phyloP scores from a whole-genome alignment of 2,329 filamentous ascomycete genomes.

The Ceratocystis harringtonii region DNA sequence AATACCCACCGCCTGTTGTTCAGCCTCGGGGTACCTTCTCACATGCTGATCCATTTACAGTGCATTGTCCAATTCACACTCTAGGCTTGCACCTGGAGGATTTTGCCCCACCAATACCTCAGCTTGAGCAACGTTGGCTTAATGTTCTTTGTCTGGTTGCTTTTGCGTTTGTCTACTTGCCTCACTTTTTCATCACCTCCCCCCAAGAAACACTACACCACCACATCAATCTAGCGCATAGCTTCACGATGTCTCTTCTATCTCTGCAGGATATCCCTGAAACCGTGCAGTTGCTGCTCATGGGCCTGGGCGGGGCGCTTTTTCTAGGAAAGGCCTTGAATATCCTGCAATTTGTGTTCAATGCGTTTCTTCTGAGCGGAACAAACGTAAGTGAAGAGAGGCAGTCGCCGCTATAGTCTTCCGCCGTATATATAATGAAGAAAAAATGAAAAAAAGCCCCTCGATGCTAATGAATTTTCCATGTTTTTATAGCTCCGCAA shows the following conservation, averaged over 20 bases:
- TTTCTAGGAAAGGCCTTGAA: conserved; percentile 41
- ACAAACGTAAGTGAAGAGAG: conserved; percentile 37
- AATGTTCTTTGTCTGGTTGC: background rate
- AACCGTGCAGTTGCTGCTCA: conserved; percentile 31
- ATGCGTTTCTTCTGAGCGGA: conserved; percentile 52
- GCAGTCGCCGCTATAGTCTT: background rate
- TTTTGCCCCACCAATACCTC: conserved; percentile 7
- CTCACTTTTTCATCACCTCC: background rate
- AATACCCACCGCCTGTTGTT: background rate
- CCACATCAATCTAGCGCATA: background rate
- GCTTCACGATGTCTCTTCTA: background rate
- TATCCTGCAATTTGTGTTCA: conserved; percentile 47
- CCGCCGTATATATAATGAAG: background rate
- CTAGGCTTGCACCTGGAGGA: background rate
- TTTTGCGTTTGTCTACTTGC: background rate
- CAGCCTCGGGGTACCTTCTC: background rate
- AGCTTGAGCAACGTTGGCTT: background rate
- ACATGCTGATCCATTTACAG: background rate
- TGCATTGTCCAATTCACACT: background rate
- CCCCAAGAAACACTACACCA: background rate
- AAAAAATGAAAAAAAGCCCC: too few relatives aligned
- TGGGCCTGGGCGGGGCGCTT: conserved; percentile 43
- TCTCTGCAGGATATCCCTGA: conserved; percentile 26
- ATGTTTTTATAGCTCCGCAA: conserved; percentile 52
- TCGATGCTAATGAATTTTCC: background rate